These are phyloP conservation scores for Trichoderma parareesei DNA, from an alignment of 495 filamentous ascomycete species.

Conservation along the genomic window DNA sequence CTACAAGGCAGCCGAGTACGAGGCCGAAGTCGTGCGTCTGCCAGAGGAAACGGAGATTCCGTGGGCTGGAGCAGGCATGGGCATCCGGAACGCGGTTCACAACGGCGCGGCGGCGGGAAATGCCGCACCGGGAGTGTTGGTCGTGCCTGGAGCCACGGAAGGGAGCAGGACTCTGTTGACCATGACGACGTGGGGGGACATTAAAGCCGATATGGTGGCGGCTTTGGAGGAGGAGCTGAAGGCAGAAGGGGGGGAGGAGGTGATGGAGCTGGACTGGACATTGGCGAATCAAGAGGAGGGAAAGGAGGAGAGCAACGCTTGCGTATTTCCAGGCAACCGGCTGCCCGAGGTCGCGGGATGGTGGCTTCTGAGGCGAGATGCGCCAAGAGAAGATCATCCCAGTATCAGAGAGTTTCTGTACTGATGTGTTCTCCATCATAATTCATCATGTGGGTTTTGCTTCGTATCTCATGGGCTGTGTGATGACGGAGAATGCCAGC, in stretches of 20 bases:
- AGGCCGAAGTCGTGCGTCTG: neutral
- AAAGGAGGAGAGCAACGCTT: neutral
- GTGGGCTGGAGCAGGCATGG: neutral
- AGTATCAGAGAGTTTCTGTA: neutral
- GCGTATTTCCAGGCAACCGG: neutral
- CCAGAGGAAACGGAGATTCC: neutral
- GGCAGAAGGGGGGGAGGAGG: neutral
- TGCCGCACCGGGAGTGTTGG: neutral
- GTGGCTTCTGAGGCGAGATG: neutral
- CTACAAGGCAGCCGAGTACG: neutral
- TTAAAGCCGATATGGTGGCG: neutral
- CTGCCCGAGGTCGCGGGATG: neutral
- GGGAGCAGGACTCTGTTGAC: neutral
- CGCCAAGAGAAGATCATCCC: neutral
- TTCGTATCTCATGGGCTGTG: too few species aligned
- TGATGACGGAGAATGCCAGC: too few species aligned
- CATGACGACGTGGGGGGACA: slow-evolving; percentile 6
- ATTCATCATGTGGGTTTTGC: too few species aligned
- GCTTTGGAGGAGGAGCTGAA: neutral
- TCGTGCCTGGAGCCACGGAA: neutral
- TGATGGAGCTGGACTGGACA: neutral
- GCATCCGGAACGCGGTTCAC: neutral
- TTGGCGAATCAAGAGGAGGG: neutral
- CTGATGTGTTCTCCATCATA: too few species aligned
- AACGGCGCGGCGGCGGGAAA: neutral